Evolutionary conservation across 257 asterid species (phyloP).

Genomic region (Jasminum sambac): DNA sequence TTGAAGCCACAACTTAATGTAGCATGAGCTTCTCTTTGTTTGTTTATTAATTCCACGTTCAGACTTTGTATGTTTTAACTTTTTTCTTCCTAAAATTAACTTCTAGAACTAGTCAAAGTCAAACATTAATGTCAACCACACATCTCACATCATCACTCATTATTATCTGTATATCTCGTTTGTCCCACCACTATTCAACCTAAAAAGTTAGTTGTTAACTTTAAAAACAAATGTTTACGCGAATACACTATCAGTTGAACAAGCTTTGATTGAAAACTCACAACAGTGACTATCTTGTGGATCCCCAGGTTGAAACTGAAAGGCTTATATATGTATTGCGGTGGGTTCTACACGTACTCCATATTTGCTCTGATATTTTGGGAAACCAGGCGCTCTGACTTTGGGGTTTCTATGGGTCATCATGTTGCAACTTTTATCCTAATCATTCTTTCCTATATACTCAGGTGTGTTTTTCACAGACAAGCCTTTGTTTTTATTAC

Average conservation of each 20-base stretch:
- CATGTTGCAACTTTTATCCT: slow-evolving; percentile 79
- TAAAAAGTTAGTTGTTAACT: too few species aligned
- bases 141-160: too few species aligned
- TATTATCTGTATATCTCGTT: too few species aligned
- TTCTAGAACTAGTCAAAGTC: too few species aligned
- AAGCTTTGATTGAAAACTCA: background rate
- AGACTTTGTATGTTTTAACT: too few species aligned
- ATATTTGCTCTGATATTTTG: slow-evolving; percentile 88
- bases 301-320: slow-evolving; percentile 78
- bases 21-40: background rate
- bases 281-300: slow-evolving; percentile 26
- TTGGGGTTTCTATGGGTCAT: slow-evolving; percentile 93
- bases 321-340: slow-evolving; percentile 76
- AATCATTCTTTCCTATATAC: slow-evolving; percentile 64
- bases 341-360: slow-evolving; percentile 88
- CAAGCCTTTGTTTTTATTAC: slow-evolving; percentile 15
- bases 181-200: too few species aligned
- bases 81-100: too few species aligned
- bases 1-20: slow-evolving; percentile 19
- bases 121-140: too few species aligned
- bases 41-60: too few species aligned
- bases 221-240: too few species aligned
- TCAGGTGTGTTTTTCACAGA: slow-evolving; percentile 47
- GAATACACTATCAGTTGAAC: background rate
- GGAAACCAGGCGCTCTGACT: slow-evolving; percentile 97